Evolutionary conservation across 176 grass and related monocot species (phyloP), one percentile per base, ranked within the genome.

Genomic region (Oryza glumipatula): DNA sequence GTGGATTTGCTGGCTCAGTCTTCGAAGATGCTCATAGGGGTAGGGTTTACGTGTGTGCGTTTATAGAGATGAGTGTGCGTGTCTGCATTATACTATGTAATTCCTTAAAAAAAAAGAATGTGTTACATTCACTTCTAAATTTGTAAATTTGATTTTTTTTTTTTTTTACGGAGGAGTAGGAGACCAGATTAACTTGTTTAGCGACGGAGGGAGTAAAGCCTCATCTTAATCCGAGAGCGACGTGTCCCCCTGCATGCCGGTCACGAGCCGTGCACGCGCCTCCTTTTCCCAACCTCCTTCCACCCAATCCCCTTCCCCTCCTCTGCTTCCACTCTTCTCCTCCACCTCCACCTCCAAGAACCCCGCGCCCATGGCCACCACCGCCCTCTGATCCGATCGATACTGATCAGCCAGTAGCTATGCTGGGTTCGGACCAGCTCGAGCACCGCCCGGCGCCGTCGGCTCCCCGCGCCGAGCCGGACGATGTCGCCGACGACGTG

Each of bases 401-500:
- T 14, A 13, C 3, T 56, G 16, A 56, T 56, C 52, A 56, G 49
- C 1, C 2, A 16, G 4, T 19, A 15, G 14, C 48, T 51, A 66
- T 74, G 81, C 45, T 46, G 81, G 41, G 47, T 0, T 74, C 17
- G 11, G 43, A 83, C 58, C 11, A 63, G 26, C 43, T 58, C 54
- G 3, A 49, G 11, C 70, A 61, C 26, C 19, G 46, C 17, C 70
- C 70, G 33, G 22, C 54, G 26, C 70, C 70, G 56, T 69, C 80
- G 26, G 39, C 65, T 19, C 80, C 71, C 58, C 58, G n/a, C 8
- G 73, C 66, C 19, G 90, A 89, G 74, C 58, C n/a, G 19, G 88
- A 90, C 11, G 90, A 87, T 15, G 69, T 74, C 5, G 60, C 35
- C 58, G 88, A 86, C 14, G 90, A 85, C 9, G 74, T 70, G 6